Base-by-base conservation (phyloP, 2,329 filamentous ascomycete species). In the Alternaria brassicicola region DNA sequence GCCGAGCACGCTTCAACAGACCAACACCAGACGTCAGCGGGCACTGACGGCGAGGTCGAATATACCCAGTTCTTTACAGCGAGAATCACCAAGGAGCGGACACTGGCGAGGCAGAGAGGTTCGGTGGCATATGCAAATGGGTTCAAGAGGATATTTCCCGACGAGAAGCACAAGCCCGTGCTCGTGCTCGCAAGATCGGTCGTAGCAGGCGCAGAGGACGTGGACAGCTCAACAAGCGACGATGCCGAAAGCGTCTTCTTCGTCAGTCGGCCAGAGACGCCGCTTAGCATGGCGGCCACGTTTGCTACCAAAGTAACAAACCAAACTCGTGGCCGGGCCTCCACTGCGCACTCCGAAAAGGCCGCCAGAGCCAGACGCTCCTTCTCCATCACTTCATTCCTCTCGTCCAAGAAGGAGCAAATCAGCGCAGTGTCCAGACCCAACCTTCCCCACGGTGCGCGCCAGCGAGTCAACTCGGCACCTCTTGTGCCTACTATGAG, bases 311-410 rank as follows among this genome's bases (percentile, higher is more conserved):
- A 65, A 51, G 68, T 68, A 42, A 57, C 41, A 25, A 48, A 53
- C 59, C 52, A 61, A 21, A 38, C 56, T 19, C 64, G 62, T 48
- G 43, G 46, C 45, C 65, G 59, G 26, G 52, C 61, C n/a, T 68
- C 70, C n/a, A 56, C 51, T 46, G 61, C 67, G 28, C 42, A 57
- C 47, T 45, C 64, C 45, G 65, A 69, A 50, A 66, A 74, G 59
- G 65, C 69, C 51, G 62, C 70, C 54, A 71, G 71, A 59, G 73
- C 79, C 19, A 75, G 78, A 55, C 79, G 81, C 51, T 83, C 83
- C 56, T 84, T 85, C 75, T 84, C 83, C 25, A 78, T 84, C 55
- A 75, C 76, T 52, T 80, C 83, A 62, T 72, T 80, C 43, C 74
- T 79, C 55, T 76, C 71, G 51, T 76, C 68, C 77, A 80, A 76